A percentile compares a stretch with the other conserved stretches of the same genome.
Evolutionary conservation across 2,329 filamentous ascomycete genomes (phyloP).

Genomic region (Byssoonygena ceratinophila): DNA sequence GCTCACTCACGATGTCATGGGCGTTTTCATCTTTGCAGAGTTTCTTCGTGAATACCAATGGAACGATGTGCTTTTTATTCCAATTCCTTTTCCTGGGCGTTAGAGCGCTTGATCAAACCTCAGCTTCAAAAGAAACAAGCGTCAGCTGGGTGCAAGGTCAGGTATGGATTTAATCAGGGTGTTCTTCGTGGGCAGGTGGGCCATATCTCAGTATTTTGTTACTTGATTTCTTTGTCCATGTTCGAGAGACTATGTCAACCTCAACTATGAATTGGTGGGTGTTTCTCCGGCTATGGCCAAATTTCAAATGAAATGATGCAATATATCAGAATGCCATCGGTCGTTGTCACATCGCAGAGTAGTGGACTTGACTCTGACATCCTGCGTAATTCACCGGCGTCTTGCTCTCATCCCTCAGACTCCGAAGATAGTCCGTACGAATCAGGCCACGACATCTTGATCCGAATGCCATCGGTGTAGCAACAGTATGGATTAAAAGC

Average conservation of each 20-base stretch:
- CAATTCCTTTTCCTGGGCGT: conserved; percentile 6
- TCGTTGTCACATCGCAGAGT: neutral
- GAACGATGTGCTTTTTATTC: conserved; percentile 6
- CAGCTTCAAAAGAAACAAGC: conserved; percentile 2
- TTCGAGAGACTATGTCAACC: conserved; percentile 1
- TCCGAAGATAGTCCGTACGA: too few relatives aligned
- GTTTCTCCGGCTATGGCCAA: conserved; percentile 3
- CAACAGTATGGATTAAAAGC: neutral
- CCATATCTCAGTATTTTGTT: conserved; percentile 5
- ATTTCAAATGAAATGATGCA: conserved; percentile 1
- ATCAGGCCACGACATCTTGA: too few relatives aligned
- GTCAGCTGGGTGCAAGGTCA: conserved; percentile 3
- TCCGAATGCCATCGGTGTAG: neutral
- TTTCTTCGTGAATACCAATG: conserved; percentile 9
- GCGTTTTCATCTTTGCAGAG: conserved; percentile 6
- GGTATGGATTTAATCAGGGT: conserved; percentile 12
- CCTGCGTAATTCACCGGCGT: neutral
- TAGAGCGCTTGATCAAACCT: conserved; percentile 4
- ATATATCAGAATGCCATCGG: neutral
- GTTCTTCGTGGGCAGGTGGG: conserved; percentile 8
- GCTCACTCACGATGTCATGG: conserved; percentile 1
- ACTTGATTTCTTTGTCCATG: conserved; percentile 8
- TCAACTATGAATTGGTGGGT: conserved; percentile 1
- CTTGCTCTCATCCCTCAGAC: neutral
- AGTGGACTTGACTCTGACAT: too few relatives aligned